Base-by-base conservation (phyloP, 2,329 filamentous ascomycete genomes). In the Neofusicoccum laricinum region DNA sequence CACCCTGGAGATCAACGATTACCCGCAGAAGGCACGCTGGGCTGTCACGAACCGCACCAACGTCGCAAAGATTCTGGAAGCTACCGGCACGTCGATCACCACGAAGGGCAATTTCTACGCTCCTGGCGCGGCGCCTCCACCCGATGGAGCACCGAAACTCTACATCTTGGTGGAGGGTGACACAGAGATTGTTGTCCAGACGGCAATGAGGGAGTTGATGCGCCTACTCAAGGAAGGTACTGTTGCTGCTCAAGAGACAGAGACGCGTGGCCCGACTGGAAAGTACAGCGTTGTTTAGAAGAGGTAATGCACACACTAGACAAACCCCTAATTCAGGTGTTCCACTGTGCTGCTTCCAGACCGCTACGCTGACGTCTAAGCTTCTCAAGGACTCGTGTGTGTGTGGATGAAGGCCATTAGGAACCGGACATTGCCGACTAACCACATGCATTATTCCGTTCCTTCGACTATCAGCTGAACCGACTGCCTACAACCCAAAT, bases 81-180 rank as follows among this genome's bases (percentile, higher is more conserved):
- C 91, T 10, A 97, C 94, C 0, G 94, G 93, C 45, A 96, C 93
- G 1, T 97, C 92, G 6, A 99, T 99, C 76, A 99, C 95, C 0
- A 97, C 93, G 49, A 99, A 99, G 81, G 95, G 95, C 69, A 95
- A 85, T 66, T 98, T 92, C 77, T 98, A 98, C 72, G 78, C 89
- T 1, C 73, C 87, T 1, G 93, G 93, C 68, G 96, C 96, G 75
- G 89, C 92, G 69, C 92, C 92, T 1, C 86, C 84, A 7, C 72
- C 74, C 59, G 88, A 86, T 40, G 90, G 89, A 63, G 88, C 93
- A 69, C 90, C 95, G n/a, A 98, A 98, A 82, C 81, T 99, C 71
- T 99, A 98, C 76, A 97, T 99, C 72, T 85, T 99, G 66, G 96
- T 99, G 64, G 95, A 99, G 76, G 95, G 95, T 46, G 95, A 99